Conservation (phyloP, 106 monocot species). For the Alisma plantagoaquatica region DNA sequence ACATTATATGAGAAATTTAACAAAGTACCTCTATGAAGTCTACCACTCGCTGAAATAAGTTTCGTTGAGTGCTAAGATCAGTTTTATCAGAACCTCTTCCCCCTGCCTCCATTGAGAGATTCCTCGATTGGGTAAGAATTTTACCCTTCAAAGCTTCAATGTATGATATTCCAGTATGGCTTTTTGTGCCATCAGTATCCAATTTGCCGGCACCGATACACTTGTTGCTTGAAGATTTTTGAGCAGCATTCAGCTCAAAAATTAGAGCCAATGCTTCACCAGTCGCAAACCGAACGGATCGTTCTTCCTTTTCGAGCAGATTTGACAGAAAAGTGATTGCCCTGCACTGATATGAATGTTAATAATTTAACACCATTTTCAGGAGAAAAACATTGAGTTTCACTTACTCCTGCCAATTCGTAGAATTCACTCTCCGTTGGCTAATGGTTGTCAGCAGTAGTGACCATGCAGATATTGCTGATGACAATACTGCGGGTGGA, state of each 20-base stretch:
- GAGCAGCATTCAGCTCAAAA: conserved; percentile 49
- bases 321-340: conserved; percentile 46
- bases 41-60: conserved; percentile 60
- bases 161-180: conserved; percentile 22
- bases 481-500: conserved; percentile 32
- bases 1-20: no score
- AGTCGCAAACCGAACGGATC: conserved; percentile 72
- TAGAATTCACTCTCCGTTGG: conserved; percentile 41
- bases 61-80: conserved; percentile 58
- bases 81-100: conserved; percentile 72
- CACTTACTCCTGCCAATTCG: conserved; percentile 81
- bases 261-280: conserved; percentile 84
- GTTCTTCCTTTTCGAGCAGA: conserved; percentile 62
- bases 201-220: no score
- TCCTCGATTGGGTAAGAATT: conserved; percentile 34
- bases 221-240: conserved; percentile 27
- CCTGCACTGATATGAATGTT: conserved; percentile 17
- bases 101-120: conserved; percentile 65
- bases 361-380: neutral
- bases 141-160: conserved; percentile 60
- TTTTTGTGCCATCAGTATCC: conserved; percentile 24
- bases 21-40: conserved; percentile 61
- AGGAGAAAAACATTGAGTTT: neutral
- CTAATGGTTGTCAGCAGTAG: conserved; percentile 64
- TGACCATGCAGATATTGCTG: conserved; percentile 80